phyloP scores from a whole-genome alignment of 768 basidiomycete genomes.

The Lactarius psammicola region DNA sequence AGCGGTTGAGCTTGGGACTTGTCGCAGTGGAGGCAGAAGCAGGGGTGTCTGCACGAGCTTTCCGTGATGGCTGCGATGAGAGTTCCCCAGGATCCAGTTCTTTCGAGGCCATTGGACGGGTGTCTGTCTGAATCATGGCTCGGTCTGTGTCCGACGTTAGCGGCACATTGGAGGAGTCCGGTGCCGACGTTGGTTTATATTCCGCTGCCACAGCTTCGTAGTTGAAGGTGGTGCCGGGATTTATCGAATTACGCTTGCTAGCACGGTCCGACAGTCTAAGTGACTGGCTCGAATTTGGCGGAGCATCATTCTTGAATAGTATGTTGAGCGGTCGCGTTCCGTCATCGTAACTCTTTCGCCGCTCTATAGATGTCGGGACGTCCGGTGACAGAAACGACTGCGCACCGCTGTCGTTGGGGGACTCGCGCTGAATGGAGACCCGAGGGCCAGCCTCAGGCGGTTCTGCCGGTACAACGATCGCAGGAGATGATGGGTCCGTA shows the following conservation, averaged over 20 bases:
- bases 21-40: not conserved
- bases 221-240: slow-evolving; percentile 47
- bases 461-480: slow-evolving; percentile 11
- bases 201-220: slow-evolving; percentile 20
- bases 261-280: slow-evolving; percentile 37
- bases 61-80: slow-evolving; percentile 14
- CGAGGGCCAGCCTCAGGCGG: slow-evolving; percentile 20
- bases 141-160: not conserved
- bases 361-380: slow-evolving; percentile 32
- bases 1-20: slow-evolving; percentile 1
- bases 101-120: not conserved
- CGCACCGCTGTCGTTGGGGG: not conserved
- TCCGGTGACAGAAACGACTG: slow-evolving; percentile 28
- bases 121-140: not conserved
- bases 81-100: slow-evolving; percentile 11
- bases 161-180: slow-evolving; percentile 10
- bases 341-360: slow-evolving; percentile 45
- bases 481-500: slow-evolving; percentile 12
- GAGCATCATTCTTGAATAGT: slow-evolving; percentile 33
- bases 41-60: slow-evolving; percentile 1
- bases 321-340: slow-evolving; percentile 43
- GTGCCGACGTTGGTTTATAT: slow-evolving; percentile 15
- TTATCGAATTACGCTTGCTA: slow-evolving; percentile 54
- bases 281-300: slow-evolving; percentile 33
- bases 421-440: slow-evolving; percentile 13